phyloP scores from a whole-genome alignment of 257 asterid species.

The Plantago ovata region DNA sequence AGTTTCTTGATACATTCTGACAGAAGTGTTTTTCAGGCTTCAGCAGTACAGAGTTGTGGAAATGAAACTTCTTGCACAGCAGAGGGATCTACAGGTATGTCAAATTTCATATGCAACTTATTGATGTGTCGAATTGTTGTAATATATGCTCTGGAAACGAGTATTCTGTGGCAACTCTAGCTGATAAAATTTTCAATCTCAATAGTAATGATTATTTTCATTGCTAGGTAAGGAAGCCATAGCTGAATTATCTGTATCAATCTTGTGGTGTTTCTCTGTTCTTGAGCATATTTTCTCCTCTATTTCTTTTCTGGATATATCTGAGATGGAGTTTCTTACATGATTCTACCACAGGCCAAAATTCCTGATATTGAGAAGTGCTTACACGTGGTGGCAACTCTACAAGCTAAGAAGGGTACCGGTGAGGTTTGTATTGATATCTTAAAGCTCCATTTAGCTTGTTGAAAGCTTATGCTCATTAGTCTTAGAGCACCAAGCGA shows the following conservation, averaged over 20 bases:
- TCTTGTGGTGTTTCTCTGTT: slow-evolving; percentile 1
- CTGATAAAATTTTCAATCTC: too few species aligned
- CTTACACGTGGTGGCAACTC: slow-evolving; percentile 72
- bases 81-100: slow-evolving; percentile 70
- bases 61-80: slow-evolving; percentile 65
- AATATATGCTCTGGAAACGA: neutral
- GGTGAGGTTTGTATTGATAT: slow-evolving; percentile 76
- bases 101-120: neutral
- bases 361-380: slow-evolving; percentile 93
- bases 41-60: slow-evolving; percentile 63
- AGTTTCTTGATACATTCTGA: slow-evolving; percentile 13
- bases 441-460: neutral
- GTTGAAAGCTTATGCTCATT: too few species aligned
- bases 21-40: slow-evolving; percentile 39
- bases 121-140: slow-evolving; percentile 5
- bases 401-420: slow-evolving; percentile 71
- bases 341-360: slow-evolving; percentile 55
- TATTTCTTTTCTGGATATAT: too few species aligned
- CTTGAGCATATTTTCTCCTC: too few species aligned
- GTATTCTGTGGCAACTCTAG: too few species aligned
- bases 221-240: neutral
- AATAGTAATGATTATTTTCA: too few species aligned
- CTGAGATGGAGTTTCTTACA: slow-evolving; percentile 14
- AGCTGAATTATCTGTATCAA: neutral
- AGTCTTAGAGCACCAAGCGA: too few species aligned